phyloP scores from a whole-genome alignment of 331 rosid species.

The Quercus phellos region DNA sequence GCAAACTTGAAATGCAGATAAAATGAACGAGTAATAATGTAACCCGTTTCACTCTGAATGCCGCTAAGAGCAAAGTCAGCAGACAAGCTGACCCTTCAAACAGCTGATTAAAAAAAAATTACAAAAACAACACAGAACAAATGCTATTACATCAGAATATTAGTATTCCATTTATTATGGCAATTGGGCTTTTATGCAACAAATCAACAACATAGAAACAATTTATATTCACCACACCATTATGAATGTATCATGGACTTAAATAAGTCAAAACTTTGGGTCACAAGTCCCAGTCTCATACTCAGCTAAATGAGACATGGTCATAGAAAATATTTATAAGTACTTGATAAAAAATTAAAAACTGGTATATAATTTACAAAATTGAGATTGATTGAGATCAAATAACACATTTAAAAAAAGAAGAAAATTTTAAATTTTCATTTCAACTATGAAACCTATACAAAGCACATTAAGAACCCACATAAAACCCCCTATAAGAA shows the following conservation, averaged over 20 bases:
- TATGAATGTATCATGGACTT: background rate
- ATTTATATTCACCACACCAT: background rate
- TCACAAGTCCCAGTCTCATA: background rate
- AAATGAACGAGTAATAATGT: slow-evolving; percentile 1
- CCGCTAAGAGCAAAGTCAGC: slow-evolving; percentile 16
- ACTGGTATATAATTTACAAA: background rate
- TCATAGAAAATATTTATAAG: background rate
- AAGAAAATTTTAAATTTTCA: background rate
- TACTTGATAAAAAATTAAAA: background rate
- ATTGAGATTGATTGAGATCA: background rate
- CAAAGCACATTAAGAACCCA: background rate
- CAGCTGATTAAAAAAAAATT: background rate
- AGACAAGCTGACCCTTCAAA: slow-evolving; percentile 14
- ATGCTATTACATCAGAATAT: background rate
- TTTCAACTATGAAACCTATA: background rate
- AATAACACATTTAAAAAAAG: background rate
- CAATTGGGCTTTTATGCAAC: background rate
- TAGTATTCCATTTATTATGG: background rate
- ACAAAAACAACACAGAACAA: background rate
- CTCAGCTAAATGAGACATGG: background rate
- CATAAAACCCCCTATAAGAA: background rate
- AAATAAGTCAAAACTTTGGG: background rate
- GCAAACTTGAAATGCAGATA: background rate
- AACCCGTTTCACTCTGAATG: slow-evolving; percentile 19
- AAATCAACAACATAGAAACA: background rate